phyloP scores from a whole-genome alignment of 2,329 filamentous ascomycete genomes.

The Botryotinia narcissicola region DNA sequence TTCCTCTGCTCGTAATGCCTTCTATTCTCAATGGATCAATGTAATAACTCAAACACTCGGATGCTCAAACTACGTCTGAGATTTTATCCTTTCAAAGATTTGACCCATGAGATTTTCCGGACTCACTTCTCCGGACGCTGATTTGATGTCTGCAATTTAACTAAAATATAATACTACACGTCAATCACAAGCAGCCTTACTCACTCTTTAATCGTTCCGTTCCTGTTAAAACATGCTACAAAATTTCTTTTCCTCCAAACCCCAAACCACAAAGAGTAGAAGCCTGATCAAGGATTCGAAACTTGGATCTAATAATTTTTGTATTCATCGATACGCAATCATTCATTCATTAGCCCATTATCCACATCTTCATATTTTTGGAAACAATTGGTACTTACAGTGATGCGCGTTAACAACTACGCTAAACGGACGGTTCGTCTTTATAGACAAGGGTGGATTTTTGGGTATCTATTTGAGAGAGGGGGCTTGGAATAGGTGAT shows the following conservation, averaged over 20 bases:
- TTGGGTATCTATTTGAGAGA: neutral
- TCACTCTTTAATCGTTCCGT: neutral
- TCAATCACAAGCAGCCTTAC: neutral
- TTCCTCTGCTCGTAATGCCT: fast-evolving
- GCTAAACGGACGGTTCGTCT: neutral
- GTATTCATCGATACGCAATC: neutral
- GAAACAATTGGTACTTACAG: neutral
- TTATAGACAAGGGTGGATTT: no score
- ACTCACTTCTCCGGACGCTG: no score
- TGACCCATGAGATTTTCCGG: neutral
- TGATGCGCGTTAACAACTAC: neutral
- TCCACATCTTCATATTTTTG: neutral
- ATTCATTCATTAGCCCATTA: neutral
- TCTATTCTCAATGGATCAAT: neutral
- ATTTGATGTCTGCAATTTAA: fast-evolving
- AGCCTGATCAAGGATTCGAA: neutral
- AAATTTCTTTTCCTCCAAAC: neutral
- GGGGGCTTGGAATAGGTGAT: neutral
- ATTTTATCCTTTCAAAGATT: neutral
- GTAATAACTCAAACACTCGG: neutral
- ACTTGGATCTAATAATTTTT: neutral
- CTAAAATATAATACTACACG: neutral
- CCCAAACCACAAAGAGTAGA: neutral
- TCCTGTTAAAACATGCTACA: neutral
- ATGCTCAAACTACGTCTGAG: neutral